phyloP scores from a whole-genome alignment of 2,329 filamentous ascomycete genomes.

The Zymoseptoria crescenta region DNA sequence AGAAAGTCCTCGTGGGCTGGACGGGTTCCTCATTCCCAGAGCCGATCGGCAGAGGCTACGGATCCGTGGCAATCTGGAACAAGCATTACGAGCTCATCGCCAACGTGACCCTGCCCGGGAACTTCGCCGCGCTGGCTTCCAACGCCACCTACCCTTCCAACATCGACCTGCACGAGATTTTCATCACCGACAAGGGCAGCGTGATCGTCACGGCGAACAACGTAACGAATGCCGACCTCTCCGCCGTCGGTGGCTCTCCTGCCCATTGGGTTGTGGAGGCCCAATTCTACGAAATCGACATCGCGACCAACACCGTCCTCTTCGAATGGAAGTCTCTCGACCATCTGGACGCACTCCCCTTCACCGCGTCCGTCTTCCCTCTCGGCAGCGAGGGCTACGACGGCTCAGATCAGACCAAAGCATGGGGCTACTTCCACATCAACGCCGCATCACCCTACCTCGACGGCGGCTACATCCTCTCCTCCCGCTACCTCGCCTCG shows the following conservation, averaged over 20 bases:
- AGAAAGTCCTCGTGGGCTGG: constrained; percentile 14
- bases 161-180: constrained; percentile 31
- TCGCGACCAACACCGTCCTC: constrained; percentile 28
- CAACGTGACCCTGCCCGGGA: constrained; percentile 10
- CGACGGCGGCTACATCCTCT: constrained; percentile 15
- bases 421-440: constrained; percentile 21
- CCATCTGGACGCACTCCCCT: constrained; percentile 27
- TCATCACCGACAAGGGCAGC: constrained; percentile 26
- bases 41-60: constrained; percentile 15
- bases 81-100: constrained; percentile 13
- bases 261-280: constrained; percentile 28
- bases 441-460: constrained; percentile 13
- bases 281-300: constrained; percentile 26
- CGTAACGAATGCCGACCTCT: constrained; percentile 24
- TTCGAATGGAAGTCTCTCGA: constrained; percentile 33
- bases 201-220: constrained; percentile 27
- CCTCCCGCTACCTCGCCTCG: constrained; percentile 15
- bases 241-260: constrained; percentile 20
- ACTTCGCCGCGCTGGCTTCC: constrained; percentile 8
- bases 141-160: constrained; percentile 10
- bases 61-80: constrained; percentile 10
- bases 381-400: constrained; percentile 15
- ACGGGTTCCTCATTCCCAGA: constrained; percentile 14
- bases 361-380: constrained; percentile 28
- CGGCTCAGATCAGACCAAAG: constrained; percentile 7